Conservation (phyloP, 129 eudicot species). For the Heracleum sosnowskyi region DNA sequence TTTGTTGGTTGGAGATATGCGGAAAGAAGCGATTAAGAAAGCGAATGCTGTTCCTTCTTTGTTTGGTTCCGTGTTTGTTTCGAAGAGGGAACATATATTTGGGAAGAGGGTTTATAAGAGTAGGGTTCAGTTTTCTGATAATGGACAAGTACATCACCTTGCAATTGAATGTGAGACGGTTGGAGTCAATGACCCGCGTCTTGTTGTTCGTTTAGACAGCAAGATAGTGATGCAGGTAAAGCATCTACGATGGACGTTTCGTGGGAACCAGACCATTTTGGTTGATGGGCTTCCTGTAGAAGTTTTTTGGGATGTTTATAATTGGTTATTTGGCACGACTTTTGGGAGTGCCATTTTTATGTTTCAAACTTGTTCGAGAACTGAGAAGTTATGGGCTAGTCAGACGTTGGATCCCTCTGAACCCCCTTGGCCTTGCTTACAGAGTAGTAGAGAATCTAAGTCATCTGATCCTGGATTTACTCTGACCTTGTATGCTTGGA, state of each 20-base stretch:
- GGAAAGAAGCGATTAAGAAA: slow-evolving; percentile 58
- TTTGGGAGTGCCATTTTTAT: slow-evolving; percentile 54
- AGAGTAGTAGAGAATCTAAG: slow-evolving; percentile 29
- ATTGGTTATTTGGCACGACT: slow-evolving; percentile 64
- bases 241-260: slow-evolving; percentile 63
- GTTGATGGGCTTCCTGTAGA: slow-evolving; percentile 76
- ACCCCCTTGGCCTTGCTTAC: slow-evolving; percentile 29
- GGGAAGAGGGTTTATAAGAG: slow-evolving; percentile 56
- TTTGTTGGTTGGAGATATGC: slow-evolving; percentile 71
- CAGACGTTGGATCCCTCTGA: slow-evolving; percentile 29
- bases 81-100: slow-evolving; percentile 62
- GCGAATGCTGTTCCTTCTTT: slow-evolving; percentile 31
- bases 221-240: slow-evolving; percentile 68
- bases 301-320: slow-evolving; percentile 77
- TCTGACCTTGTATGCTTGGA: slow-evolving; percentile 72
- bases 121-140: slow-evolving; percentile 60
- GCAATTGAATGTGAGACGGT: slow-evolving; percentile 57
- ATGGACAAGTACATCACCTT: slow-evolving; percentile 57
- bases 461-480: slow-evolving; percentile 45
- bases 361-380: slow-evolving; percentile 57
- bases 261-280: slow-evolving; percentile 60
- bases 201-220: slow-evolving; percentile 48
- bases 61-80: slow-evolving; percentile 31
- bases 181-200: slow-evolving; percentile 41
- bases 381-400: slow-evolving; percentile 47